A percentile compares a stretch with the other conserved stretches of the same genome.
phyloP scores from a whole-genome alignment of 169 alveolate species.

The Plasmodium malariae region DNA sequence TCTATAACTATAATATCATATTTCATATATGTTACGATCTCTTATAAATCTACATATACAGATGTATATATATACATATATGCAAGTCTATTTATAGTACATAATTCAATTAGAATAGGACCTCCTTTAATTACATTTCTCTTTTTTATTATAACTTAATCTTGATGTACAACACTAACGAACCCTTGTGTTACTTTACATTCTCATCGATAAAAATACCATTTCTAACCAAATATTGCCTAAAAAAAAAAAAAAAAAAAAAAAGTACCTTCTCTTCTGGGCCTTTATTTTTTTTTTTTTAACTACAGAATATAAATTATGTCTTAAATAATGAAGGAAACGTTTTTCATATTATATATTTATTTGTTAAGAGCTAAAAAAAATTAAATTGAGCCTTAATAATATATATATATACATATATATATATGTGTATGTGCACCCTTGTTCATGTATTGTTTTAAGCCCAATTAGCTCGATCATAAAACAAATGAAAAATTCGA shows the following conservation, averaged over 20 bases:
- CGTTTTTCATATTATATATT: too few relatives aligned
- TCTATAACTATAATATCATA: too few relatives aligned
- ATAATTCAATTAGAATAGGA: not conserved
- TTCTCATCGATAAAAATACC: not conserved
- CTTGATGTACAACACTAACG: not conserved
- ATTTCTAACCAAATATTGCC: too few relatives aligned
- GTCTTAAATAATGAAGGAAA: too few relatives aligned
- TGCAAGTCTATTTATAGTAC: not conserved
- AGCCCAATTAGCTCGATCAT: not conserved
- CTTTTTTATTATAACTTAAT: not conserved
- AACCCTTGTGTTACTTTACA: not conserved
- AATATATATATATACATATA: not conserved
- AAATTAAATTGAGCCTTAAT: constrained; percentile 4
- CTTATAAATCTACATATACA: not conserved
- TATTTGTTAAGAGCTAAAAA: too few relatives aligned
- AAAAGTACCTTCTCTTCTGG: too few relatives aligned
- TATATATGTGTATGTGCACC: not conserved
- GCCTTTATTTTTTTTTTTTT: too few relatives aligned
- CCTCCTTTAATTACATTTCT: not conserved
- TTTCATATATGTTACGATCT: not conserved
- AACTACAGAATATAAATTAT: too few relatives aligned
- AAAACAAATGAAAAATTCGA: constrained; percentile 7
- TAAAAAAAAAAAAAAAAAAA: too few relatives aligned
- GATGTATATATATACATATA: too few relatives aligned
- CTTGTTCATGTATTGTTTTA: not conserved